Evolutionary conservation across 108 stramenopile species (phyloP), one percentile per base, ranked within the genome.

Genomic region (Chaetoceros muelleri): DNA sequence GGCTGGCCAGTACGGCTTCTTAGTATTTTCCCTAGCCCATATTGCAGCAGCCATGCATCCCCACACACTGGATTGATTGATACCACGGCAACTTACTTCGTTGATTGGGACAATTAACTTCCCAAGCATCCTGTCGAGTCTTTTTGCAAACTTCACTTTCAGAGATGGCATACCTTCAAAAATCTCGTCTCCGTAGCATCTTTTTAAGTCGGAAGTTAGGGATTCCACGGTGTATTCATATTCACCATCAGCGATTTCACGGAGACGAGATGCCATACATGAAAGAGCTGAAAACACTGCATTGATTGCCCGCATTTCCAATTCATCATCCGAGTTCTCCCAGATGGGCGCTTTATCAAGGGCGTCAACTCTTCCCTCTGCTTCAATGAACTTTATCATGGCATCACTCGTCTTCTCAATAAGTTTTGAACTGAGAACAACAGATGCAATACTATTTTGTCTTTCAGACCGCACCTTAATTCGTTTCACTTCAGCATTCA

Each of bases 1-100:
- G n/a, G 90, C 86, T 16, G 90, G 90, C 90, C 90, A 92, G 55
- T 67, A 88, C 0, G 90, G 90, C 52, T 88, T 87, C 64, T 92
- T 87, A 71, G 80, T 86, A 47, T 76, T 78, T 62, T 92, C 90
- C 21, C 90, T 66, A 8, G 86, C 90, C 90, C 90, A 92, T 17
- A 92, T 80, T 19, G 76, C 69, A n/a, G 90, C 85, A 23, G 90
- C 90, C 79, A 87, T 88, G 59, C 84, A 85, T 1, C 90, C 90
- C 90, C 90, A 92, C 53, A 92, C 74, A 51, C 80, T 81, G 3
- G 86, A 87, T 61, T 92, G 90, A 48, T 84, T 87, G 1, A 92
- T 86, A 2, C 90, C 90, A 44, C 90, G 72, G 48, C 78, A 75
- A 51, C 58, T 81, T 0, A 80, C 74, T 58, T 92, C 90, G 61